Conservation (phyloP, 306 rosid genomes). For the Abrus pulchellus region DNA sequence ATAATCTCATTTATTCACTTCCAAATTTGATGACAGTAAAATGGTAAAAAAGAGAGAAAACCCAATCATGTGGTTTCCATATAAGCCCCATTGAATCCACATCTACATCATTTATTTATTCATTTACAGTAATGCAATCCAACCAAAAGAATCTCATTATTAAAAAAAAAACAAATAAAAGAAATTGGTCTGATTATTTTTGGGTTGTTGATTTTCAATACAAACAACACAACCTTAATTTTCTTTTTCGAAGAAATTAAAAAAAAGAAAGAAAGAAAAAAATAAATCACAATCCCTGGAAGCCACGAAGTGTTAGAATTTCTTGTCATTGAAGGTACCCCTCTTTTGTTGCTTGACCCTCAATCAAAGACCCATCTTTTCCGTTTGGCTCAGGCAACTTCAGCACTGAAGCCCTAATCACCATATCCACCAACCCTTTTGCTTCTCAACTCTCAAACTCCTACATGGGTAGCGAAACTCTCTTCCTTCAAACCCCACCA, state of each 20-base stretch:
- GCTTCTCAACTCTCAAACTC: not conserved
- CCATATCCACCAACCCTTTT: conserved; percentile 41
- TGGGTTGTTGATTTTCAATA: not conserved
- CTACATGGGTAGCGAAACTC: conserved; percentile 74
- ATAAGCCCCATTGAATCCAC: conserved; percentile 9
- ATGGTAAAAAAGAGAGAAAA: conserved; percentile 17
- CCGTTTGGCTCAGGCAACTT: conserved; percentile 57
- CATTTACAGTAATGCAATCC: conserved; percentile 31
- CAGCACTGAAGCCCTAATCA: conserved; percentile 67
- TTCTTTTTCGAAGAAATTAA: not conserved
- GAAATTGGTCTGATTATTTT: not conserved
- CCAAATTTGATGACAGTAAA: conserved; percentile 9
- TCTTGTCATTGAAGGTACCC: conserved; percentile 99
- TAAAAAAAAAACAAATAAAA: not conserved
- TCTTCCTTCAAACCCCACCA: conserved; percentile 46
- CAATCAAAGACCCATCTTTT: conserved; percentile 84
- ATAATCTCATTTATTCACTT: not conserved
- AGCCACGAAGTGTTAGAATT: conserved; percentile 60
- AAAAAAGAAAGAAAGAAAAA: not conserved
- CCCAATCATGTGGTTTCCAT: conserved; percentile 32
- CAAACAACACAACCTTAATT: not conserved
- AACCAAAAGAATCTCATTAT: not conserved
- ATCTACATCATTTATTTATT: conserved; percentile 20
- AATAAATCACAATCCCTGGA: conserved; percentile 31
- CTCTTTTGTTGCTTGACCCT: conserved; percentile 83